Evolutionary conservation across 202 grass and related monocot genomes (phyloP), one percentile per base, ranked within the genome.

Genomic region (Saccharum hybrid): DNA sequence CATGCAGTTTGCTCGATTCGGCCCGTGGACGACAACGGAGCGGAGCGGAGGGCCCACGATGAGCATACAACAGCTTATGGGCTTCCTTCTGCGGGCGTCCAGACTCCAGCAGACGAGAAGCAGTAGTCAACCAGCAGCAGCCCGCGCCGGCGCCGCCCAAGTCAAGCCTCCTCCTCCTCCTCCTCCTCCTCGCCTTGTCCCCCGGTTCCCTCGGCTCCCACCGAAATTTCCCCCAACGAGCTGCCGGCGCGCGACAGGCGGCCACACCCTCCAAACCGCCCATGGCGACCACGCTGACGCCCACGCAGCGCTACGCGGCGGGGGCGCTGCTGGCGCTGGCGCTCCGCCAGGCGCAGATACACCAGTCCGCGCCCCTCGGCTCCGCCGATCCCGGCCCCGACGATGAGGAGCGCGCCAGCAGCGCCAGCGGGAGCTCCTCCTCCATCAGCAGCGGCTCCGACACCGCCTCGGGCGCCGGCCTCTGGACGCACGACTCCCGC

Each of bases 331-430:
- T 96, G 63, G 96, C 93, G 4, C 86, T 98, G 40, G 83, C 93
- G 56, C 89, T 98, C 78, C 93, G 91, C 71, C 96, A 94, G 86
- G 93, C 88, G 39, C 96, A 99, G 91, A 99, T 99, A 84, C 91
- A 99, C 86, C 93, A 92, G 86, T 87, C 88, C 49, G 89, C 39
- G 18, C 93, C 83, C 62, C 89, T 98, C 63, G 96, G 92, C 85
- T 68, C 45, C 83, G 34, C 45, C 64, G 56, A 59, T 59, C 56
- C 57, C 8, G 57, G 21, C 0, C 56, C 57, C 21, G 71, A 74
- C 12, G 83, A 94, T 7, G 75, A 66, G 43, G 91, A 91, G 33
- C 84, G 74, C 19, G 34, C 87, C 46, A 87, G 81, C 48, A 94
- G 84, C 86, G 64, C 52, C 59, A 90, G 83, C 88, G 31, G 52